Evolutionary conservation across 768 basidiomycete genomes (phyloP), one percentile per base, ranked within the genome.

Genomic region (Mycena indigotica): DNA sequence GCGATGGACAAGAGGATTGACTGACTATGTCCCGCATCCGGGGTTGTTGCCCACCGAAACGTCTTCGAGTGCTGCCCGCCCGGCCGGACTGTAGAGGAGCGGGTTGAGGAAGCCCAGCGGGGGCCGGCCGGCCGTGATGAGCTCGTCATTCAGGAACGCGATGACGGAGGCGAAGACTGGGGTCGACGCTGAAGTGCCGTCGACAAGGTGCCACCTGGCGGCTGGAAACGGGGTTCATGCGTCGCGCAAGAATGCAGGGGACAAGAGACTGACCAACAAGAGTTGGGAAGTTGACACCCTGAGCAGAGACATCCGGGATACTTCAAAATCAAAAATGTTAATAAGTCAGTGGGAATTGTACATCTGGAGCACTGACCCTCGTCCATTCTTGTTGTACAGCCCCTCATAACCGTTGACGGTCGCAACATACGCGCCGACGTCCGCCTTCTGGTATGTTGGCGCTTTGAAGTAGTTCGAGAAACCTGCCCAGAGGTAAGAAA

Each of bases 141-240:
- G 71, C 0, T 70, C 75, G 39, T 80, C 77, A 39, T 80, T 79
- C 32, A 82, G 63, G 62, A 80, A 72, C 1, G 77, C 66, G 21
- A 81, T 65, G 53, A 81, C 65, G 39, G 70, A 69, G 0, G 78
- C 73, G 56, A 83, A 77, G 1, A 77, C 72, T 0, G 81, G 81
- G 5, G 75, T 41, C 0, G 79, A 26, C 3, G 73, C 73, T 12
- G 78, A 80, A 5, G 81, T 83, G 30, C 82, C 82, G 1, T 55
- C 66, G 28, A 72, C 63, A 1, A 24, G 13, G n/a, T n/a, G n/a
- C n/a, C n/a, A n/a, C n/a, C n/a, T n/a, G n/a, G n/a, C n/a, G n/a
- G n/a, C n/a, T n/a, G n/a, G n/a, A n/a, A n/a, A n/a, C n/a, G n/a
- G n/a, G n/a, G n/a, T n/a, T n/a, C n/a, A n/a, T n/a, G n/a, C n/a